Evolutionary conservation across 208 protist genomes (phyloP).

Genomic region (Porcisia hertigi): DNA sequence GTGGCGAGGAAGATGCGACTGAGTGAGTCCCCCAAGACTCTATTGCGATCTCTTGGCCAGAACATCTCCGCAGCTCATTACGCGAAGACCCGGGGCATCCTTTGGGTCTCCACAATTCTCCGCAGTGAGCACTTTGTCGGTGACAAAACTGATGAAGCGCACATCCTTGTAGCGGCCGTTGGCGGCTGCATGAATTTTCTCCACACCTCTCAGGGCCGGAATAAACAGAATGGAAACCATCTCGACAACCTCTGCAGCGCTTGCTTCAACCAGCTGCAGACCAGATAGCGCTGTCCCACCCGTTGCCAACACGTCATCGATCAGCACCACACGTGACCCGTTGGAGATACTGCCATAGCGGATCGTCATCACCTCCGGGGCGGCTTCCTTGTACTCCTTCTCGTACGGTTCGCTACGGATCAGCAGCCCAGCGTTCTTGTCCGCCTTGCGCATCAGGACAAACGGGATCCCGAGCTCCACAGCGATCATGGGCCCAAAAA

Average conservation of each 20-base stretch:
- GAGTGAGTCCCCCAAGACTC: too few species aligned
- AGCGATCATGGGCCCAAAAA: slow-evolving; percentile 88
- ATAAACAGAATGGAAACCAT: slow-evolving; percentile 63
- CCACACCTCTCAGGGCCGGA: slow-evolving; percentile 62
- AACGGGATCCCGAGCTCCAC: slow-evolving; percentile 88
- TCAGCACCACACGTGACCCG: slow-evolving; percentile 82
- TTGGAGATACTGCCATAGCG: slow-evolving; percentile 72
- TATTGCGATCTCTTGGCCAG: not conserved
- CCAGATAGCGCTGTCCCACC: slow-evolving; percentile 90
- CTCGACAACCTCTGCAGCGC: slow-evolving; percentile 72
- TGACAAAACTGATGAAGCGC: slow-evolving; percentile 63
- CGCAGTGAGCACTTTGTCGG: slow-evolving; percentile 62
- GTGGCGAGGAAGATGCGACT: not conserved
- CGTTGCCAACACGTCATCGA: slow-evolving; percentile 93
- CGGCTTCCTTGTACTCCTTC: slow-evolving; percentile 90
- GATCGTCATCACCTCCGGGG: slow-evolving; percentile 84
- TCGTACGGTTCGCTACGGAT: slow-evolving; percentile 86
- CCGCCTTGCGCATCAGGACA: slow-evolving; percentile 91
- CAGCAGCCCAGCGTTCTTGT: slow-evolving; percentile 86
- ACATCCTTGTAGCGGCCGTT: slow-evolving; percentile 76
- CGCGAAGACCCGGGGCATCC: slow-evolving; percentile 63
- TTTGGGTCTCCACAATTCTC: slow-evolving; percentile 78
- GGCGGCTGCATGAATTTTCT: slow-evolving; percentile 67
- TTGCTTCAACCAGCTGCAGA: slow-evolving; percentile 84
- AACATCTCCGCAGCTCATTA: slow-evolving; percentile 66